Percentiles rank a stretch among this genome's conserved stretches.
These are phyloP conservation scores for Madurella mycetomatis DNA, from an alignment of 2,329 filamentous ascomycete genomes.

Conservation along the genomic window DNA sequence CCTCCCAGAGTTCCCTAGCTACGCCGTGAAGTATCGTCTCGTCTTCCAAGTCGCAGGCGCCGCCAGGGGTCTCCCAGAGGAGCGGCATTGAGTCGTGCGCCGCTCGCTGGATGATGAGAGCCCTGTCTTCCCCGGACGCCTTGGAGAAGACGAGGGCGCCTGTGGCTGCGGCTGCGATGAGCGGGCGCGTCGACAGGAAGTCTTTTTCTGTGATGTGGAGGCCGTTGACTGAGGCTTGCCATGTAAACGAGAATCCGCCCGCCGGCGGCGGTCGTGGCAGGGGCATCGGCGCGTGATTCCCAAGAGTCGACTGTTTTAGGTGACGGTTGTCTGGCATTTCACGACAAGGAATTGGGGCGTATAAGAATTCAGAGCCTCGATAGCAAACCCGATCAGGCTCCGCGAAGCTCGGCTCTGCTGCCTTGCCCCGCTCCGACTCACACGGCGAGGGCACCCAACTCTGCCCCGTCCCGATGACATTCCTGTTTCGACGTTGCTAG, in stretches of 20 bases:
- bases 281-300: neutral
- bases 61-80: conserved; percentile 41
- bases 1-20: conserved; percentile 41
- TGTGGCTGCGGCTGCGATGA: conserved; percentile 24
- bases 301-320: too few species aligned
- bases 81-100: conserved; percentile 36
- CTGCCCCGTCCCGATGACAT: conserved; percentile 3
- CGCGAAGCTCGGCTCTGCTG: too few species aligned
- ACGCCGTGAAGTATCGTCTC: conserved; percentile 33
- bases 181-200: conserved; percentile 22
- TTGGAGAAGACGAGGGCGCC: conserved; percentile 30
- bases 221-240: conserved; percentile 18
- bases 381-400: too few species aligned
- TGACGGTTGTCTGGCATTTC: too few species aligned
- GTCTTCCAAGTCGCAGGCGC: conserved; percentile 35
- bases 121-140: conserved; percentile 20
- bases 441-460: conserved; percentile 24
- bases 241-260: conserved; percentile 25
- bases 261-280: conserved; percentile 10
- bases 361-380: too few species aligned
- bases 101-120: conserved; percentile 39
- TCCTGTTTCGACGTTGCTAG: too few species aligned
- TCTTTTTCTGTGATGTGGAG: conserved; percentile 21
- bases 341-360: too few species aligned
- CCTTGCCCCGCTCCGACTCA: conserved; percentile 5